These are phyloP conservation scores for Schizothecium vesticola DNA, from an alignment of 495 filamentous ascomycete species.

Conservation along the genomic window DNA sequence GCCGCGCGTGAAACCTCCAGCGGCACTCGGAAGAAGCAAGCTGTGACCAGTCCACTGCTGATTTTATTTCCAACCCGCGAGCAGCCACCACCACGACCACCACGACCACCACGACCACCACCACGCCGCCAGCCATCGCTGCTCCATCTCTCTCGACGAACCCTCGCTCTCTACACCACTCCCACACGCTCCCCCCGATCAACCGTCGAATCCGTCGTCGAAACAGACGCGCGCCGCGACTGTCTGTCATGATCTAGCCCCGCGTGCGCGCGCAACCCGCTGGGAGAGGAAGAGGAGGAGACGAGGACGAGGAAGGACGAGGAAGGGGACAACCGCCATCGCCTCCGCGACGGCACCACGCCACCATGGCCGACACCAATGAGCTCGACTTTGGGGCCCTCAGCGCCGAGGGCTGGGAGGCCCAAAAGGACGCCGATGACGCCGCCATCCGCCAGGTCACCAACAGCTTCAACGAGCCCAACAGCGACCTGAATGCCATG, in stretches of 20 bases:
- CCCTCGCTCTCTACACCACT: neutral
- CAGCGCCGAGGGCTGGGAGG: constrained; percentile 25
- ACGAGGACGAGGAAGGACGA: neutral
- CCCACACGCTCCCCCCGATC: neutral
- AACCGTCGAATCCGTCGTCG: neutral
- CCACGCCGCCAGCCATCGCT: neutral
- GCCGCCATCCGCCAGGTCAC: constrained; percentile 18
- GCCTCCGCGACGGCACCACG: neutral
- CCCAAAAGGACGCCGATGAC: constrained; percentile 25
- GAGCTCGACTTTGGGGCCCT: constrained; percentile 17
- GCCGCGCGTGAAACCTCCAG: constrained; percentile 2
- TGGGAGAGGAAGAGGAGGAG: constrained; percentile 8
- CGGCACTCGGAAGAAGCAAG: neutral
- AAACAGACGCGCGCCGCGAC: neutral
- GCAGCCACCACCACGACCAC: neutral
- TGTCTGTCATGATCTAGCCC: constrained; percentile 23
- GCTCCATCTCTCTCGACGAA: neutral
- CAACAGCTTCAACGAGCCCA: constrained; percentile 4
- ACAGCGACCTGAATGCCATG: constrained; percentile 13
- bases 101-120: neutral
- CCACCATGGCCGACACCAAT: constrained; percentile 22
- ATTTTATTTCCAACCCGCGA: neutral
- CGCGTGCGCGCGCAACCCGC: constrained; percentile 16
- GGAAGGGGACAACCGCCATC: constrained; percentile 12
- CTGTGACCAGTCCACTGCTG: neutral